These are phyloP conservation scores for Clohesyomyces aquaticus DNA, from an alignment of 495 filamentous ascomycete genomes.

Conservation along the genomic window DNA sequence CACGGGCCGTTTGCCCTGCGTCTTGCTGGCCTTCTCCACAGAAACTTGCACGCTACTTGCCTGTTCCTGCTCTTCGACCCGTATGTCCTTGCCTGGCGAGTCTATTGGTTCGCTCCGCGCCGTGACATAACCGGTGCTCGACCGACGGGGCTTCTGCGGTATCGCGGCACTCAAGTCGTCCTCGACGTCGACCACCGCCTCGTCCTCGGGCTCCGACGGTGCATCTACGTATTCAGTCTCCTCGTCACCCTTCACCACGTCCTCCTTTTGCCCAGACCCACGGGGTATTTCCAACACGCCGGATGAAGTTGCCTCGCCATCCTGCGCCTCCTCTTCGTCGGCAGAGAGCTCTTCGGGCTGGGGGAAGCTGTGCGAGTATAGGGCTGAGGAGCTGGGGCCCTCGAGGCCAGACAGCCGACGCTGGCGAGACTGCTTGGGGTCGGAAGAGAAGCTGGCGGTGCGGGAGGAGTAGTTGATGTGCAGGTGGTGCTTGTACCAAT, in stretches of 20 bases:
- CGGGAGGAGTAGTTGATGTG: slow-evolving; percentile 62
- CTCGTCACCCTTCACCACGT: slow-evolving; percentile 13
- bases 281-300: slow-evolving; percentile 23
- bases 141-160: slow-evolving; percentile 12
- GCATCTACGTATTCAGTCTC: slow-evolving; percentile 35
- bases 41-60: slow-evolving; percentile 35
- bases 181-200: not conserved
- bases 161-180: slow-evolving; percentile 1
- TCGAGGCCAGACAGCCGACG: slow-evolving; percentile 50
- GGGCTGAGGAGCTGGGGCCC: slow-evolving; percentile 48
- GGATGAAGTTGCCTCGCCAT: not conserved
- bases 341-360: slow-evolving; percentile 50
- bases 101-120: slow-evolving; percentile 4
- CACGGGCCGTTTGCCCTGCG: slow-evolving; percentile 24
- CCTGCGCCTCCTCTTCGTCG: slow-evolving; percentile 31
- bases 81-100: not conserved
- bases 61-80: slow-evolving; percentile 21
- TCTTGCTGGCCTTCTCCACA: slow-evolving; percentile 8
- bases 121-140: slow-evolving; percentile 32
- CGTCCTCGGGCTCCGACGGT: slow-evolving; percentile 33
- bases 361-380: slow-evolving; percentile 49
- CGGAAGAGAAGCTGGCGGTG: slow-evolving; percentile 58
- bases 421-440: slow-evolving; percentile 50
- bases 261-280: slow-evolving; percentile 16
- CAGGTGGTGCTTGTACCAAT: slow-evolving; percentile 63